A percentile compares a stretch with the other conserved stretches of the same genome.
These are phyloP conservation scores for Colletotrichum theobromicola DNA, from an alignment of 2,329 filamentous ascomycete genomes.

Conservation along the genomic window DNA sequence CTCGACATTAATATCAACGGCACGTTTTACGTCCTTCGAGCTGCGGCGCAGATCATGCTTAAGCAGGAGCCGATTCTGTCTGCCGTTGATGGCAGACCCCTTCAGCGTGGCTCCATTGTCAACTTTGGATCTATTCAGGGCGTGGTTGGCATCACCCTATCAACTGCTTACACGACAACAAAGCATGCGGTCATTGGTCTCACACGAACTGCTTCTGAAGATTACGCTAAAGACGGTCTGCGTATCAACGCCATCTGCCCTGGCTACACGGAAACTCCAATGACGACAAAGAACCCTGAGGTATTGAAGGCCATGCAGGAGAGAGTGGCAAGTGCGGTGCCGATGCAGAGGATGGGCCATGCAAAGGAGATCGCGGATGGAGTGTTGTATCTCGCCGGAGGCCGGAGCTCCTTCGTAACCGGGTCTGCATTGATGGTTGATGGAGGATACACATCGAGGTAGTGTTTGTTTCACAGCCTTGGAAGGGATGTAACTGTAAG, in stretches of 20 bases:
- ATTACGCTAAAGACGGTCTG: constrained; percentile 44
- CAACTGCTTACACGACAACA: constrained; percentile 10
- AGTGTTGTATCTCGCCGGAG: constrained; percentile 28
- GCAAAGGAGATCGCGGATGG: constrained; percentile 33
- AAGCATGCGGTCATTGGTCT: constrained; percentile 15
- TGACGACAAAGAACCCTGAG: constrained; percentile 31
- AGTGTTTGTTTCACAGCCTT: not conserved
- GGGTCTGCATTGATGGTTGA: constrained; percentile 18
- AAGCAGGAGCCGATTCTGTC: constrained; percentile 45
- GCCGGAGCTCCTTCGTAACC: constrained; percentile 10
- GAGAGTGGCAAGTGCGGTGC: constrained; percentile 25
- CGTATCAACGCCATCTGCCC: constrained; percentile 42
- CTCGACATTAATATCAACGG: constrained; percentile 48
- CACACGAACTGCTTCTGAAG: constrained; percentile 37
- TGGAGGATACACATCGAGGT: constrained; percentile 11
- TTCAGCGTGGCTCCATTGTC: constrained; percentile 17
- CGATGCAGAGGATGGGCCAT: constrained; percentile 31
- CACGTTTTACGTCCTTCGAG: constrained; percentile 44
- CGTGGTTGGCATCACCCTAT: constrained; percentile 8
- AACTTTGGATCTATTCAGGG: constrained; percentile 18
- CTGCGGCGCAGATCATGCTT: constrained; percentile 46
- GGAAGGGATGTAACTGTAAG: not conserved
- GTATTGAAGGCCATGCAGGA: constrained; percentile 32
- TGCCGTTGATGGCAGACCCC: constrained; percentile 29
- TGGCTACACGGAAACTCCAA: constrained; percentile 34